These are phyloP conservation scores for Geotrichum europaeum DNA, from an alignment of 1,139 yeast species.

Conservation along the genomic window DNA sequence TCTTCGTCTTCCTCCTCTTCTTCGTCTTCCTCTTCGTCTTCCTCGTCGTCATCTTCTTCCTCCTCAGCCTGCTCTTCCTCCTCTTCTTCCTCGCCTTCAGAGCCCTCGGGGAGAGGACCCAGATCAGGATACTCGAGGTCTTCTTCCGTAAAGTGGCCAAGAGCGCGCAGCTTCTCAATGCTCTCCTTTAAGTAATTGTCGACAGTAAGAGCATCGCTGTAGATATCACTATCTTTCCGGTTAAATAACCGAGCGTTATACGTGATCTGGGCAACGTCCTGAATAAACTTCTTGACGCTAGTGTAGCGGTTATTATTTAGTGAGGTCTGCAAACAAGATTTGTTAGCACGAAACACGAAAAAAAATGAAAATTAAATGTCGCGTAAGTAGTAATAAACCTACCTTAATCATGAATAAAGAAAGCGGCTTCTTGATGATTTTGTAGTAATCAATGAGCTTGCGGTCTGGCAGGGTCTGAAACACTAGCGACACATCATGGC, in stretches of 20 bases:
- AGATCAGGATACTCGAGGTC: slow-evolving; percentile 55
- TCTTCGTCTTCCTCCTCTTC: slow-evolving; percentile 39
- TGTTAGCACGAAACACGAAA: neutral
- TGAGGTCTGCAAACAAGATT: slow-evolving; percentile 30
- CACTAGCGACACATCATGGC: slow-evolving; percentile 34
- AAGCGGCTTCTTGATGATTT: slow-evolving; percentile 44
- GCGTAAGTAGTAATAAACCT: slow-evolving; percentile 20
- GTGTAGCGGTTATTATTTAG: slow-evolving; percentile 51
- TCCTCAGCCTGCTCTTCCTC: slow-evolving; percentile 23
- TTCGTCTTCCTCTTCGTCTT: slow-evolving; percentile 33
- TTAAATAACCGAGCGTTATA: slow-evolving; percentile 89
- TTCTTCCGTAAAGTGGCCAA: slow-evolving; percentile 37
- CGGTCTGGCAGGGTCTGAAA: slow-evolving; percentile 45
- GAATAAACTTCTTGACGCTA: slow-evolving; percentile 60
- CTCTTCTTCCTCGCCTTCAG: slow-evolving; percentile 22
- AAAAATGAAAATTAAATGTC: neutral
- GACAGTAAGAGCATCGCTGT: slow-evolving; percentile 63
- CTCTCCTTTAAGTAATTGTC: slow-evolving; percentile 54
- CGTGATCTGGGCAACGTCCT: slow-evolving; percentile 73
- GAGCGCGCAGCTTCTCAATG: slow-evolving; percentile 49
- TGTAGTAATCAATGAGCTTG: slow-evolving; percentile 41
- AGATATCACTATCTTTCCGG: slow-evolving; percentile 59
- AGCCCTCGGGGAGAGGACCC: slow-evolving; percentile 56
- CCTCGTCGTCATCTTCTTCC: slow-evolving; percentile 24
- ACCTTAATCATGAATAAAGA: slow-evolving; percentile 41